Percentiles rank a stretch among this genome's conserved stretches.
Evolutionary conservation across 192 early-diverging fungal genomes (phyloP).

Genomic region (Coemansia sp.): DNA sequence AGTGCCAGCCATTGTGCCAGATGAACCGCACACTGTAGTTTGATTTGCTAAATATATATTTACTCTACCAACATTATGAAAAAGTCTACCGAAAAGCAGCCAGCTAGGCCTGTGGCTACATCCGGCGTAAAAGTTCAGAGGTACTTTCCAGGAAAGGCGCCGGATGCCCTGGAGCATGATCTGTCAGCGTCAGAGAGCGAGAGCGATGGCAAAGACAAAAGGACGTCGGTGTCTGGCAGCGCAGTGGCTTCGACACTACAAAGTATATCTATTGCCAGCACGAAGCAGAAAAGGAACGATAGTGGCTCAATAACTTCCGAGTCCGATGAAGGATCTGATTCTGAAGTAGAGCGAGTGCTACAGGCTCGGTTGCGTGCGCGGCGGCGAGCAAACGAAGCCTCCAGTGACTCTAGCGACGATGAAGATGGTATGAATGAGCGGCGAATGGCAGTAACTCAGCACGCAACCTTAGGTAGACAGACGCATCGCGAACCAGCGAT

Average conservation of each 20-base stretch:
- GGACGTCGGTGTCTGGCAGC: not conserved
- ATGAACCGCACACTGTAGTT: not conserved
- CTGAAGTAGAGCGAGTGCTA: slow-evolving; percentile 26
- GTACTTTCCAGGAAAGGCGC: slow-evolving; percentile 57
- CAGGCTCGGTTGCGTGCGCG: slow-evolving; percentile 30
- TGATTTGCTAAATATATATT: not conserved
- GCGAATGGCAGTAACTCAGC: not conserved
- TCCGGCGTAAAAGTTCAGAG: slow-evolving; percentile 42
- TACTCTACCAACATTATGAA: not conserved
- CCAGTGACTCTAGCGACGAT: not conserved
- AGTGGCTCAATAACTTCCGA: not conserved
- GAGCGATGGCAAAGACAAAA: slow-evolving; percentile 8
- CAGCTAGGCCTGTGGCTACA: slow-evolving; percentile 24
- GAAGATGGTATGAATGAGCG: not conserved
- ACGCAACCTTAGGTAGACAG: not conserved
- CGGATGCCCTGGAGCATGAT: slow-evolving; percentile 13
- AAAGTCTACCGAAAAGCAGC: slow-evolving; percentile 10
- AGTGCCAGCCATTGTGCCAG: not conserved
- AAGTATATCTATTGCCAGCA: not conserved
- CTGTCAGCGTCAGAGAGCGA: slow-evolving; percentile 45
- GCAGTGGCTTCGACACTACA: not conserved
- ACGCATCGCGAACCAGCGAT: not conserved
- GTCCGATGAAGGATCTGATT: slow-evolving; percentile 16
- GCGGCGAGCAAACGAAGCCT: slow-evolving; percentile 16
- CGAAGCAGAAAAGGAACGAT: not conserved